Evolutionary conservation across 768 basidiomycete species (phyloP).

Genomic region (Chlorophyllum brunneum): DNA sequence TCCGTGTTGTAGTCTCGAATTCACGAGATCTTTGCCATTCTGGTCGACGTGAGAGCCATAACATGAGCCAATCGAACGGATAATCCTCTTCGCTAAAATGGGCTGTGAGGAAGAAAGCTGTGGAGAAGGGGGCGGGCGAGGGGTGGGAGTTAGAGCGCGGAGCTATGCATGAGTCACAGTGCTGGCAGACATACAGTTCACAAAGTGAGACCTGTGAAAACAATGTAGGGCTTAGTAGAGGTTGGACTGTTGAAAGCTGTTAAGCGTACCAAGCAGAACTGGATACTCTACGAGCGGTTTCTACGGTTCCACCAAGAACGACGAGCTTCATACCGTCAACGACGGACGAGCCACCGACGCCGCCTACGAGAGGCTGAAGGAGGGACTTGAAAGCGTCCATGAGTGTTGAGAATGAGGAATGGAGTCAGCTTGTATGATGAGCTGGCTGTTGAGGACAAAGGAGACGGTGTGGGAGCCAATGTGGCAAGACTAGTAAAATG

Average conservation of each 20-base stretch:
- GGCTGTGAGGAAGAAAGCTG: slow-evolving; percentile 85
- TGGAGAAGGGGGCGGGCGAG: no score
- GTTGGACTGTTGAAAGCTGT: slow-evolving; percentile 8
- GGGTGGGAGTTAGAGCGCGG: slow-evolving; percentile 17
- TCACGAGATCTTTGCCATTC: slow-evolving; percentile 90
- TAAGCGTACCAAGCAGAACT: slow-evolving; percentile 71
- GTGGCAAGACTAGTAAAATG: background rate
- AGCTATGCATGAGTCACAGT: background rate
- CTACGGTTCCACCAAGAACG: slow-evolving; percentile 83
- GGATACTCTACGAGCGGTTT: slow-evolving; percentile 78
- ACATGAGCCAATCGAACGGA: slow-evolving; percentile 89
- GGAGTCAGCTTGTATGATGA: slow-evolving; percentile 9
- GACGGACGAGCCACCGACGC: slow-evolving; percentile 70
- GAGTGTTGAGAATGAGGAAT: background rate
- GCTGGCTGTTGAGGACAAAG: background rate
- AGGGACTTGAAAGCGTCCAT: slow-evolving; percentile 85
- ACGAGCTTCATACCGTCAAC: slow-evolving; percentile 90
- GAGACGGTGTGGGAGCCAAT: slow-evolving; percentile 2
- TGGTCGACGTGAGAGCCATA: slow-evolving; percentile 79
- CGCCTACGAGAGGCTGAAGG: slow-evolving; percentile 75
- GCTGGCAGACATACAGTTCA: slow-evolving; percentile 62
- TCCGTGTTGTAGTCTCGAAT: slow-evolving; percentile 83
- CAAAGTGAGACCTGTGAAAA: slow-evolving; percentile 67
- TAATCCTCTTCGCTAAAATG: slow-evolving; percentile 90
- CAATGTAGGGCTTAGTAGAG: slow-evolving; percentile 2